phyloP scores from a whole-genome alignment of 495 filamentous ascomycete species.

The Aspergillus carlsbadensis region DNA sequence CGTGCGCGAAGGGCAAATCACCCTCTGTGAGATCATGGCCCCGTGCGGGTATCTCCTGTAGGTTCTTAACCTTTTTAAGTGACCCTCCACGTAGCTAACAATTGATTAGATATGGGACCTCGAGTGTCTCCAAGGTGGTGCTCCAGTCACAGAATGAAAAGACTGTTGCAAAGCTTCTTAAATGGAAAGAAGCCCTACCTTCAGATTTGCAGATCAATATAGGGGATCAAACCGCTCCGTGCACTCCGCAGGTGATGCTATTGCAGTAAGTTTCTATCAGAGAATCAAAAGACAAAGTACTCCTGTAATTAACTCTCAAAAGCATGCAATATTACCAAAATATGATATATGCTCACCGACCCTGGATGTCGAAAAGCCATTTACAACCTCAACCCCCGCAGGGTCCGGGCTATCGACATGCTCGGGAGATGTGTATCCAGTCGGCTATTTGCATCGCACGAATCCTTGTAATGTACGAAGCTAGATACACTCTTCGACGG shows the following conservation, averaged over 20 bases:
- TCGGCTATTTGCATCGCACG: not conserved
- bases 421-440: slow-evolving; percentile 1
- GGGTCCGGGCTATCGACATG: not conserved
- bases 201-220: not conserved
- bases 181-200: not conserved
- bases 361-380: not conserved
- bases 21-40: not conserved
- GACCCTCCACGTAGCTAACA: too few relatives aligned
- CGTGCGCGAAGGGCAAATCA: not conserved
- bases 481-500: not conserved
- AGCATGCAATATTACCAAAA: slow-evolving; percentile 5
- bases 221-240: not conserved
- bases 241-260: not conserved
- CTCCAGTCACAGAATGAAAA: too few relatives aligned
- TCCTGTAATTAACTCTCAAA: not conserved
- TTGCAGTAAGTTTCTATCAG: not conserved
- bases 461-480: not conserved
- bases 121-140: too few relatives aligned
- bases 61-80: too few relatives aligned
- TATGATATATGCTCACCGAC: not conserved
- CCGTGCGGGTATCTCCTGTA: too few relatives aligned
- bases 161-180: not conserved
- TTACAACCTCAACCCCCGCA: not conserved
- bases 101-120: too few relatives aligned
- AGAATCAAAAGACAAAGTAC: too few relatives aligned